A percentile compares a stretch with the other conserved stretches of the same genome.
Conservation (phyloP, 768 basidiomycete genomes). For the Podaxis carcinomalis region DNA sequence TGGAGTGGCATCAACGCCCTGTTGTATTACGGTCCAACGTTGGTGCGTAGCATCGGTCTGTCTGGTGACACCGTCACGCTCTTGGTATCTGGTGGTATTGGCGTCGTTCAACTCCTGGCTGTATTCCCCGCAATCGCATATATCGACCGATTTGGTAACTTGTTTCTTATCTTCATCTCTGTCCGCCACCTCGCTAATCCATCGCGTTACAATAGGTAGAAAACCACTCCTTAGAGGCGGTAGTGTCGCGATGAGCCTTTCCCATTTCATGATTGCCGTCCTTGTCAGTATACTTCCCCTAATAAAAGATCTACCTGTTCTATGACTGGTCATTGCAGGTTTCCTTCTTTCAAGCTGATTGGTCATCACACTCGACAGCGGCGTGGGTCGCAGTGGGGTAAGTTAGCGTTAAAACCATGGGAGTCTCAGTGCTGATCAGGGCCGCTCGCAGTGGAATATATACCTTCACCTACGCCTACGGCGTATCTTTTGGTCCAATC, state of each 20-base stretch:
- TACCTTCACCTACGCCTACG: conserved; percentile 73
- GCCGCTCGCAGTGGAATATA: conserved; percentile 47
- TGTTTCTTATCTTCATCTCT: conserved; percentile 10
- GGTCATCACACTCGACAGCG: conserved; percentile 51
- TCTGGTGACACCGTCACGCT: conserved; percentile 55
- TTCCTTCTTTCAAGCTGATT: conserved; percentile 45
- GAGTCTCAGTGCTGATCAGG: background rate
- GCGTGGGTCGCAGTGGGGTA: conserved; percentile 72
- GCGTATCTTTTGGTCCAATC: conserved; percentile 73
- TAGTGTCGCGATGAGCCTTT: conserved; percentile 55
- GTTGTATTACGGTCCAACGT: conserved; percentile 76
- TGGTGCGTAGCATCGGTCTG: conserved; percentile 62
- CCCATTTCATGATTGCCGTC: conserved; percentile 62
- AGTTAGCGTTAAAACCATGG: conserved; percentile 15
- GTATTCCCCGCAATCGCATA: conserved; percentile 70
- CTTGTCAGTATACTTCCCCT: conserved; percentile 37
- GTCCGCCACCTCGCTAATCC: background rate
- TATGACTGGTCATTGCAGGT: conserved; percentile 19
- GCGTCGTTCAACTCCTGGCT: conserved; percentile 72
- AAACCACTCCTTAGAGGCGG: conserved; percentile 65
- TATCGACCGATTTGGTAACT: conserved; percentile 61
- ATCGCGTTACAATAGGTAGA: conserved; percentile 38
- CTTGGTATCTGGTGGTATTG: conserved; percentile 74
- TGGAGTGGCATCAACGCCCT: conserved; percentile 88
- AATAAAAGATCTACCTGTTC: too few species aligned